phyloP scores from a whole-genome alignment of 805 yeast species.

The Lipomyces lipofer region DNA sequence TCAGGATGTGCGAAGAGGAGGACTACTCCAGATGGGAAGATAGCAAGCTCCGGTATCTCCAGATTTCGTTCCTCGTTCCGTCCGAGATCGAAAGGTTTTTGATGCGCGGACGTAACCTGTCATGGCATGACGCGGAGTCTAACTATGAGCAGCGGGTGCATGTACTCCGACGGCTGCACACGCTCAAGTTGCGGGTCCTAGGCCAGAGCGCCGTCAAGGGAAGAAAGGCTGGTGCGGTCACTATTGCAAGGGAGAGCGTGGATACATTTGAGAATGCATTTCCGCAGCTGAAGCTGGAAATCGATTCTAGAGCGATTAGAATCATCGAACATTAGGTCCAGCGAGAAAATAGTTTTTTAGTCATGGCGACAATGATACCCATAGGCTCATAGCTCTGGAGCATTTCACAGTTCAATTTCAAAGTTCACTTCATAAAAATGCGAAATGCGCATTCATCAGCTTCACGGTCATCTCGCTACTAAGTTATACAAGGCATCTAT shows the following conservation, averaged over 20 bases:
- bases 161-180: not conserved
- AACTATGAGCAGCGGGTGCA: not conserved
- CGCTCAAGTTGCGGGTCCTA: not conserved
- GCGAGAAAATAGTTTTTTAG: no score
- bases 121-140: not conserved
- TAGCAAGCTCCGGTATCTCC: not conserved
- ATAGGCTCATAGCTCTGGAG: no score
- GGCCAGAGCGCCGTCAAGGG: not conserved
- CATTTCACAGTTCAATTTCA: no score
- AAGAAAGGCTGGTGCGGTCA: not conserved
- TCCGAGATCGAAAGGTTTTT: not conserved
- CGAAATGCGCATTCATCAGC: no score
- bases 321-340: no score
- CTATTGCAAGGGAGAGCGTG: not conserved
- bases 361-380: no score
- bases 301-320: no score
- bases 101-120: not conserved
- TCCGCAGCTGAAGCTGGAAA: no score
- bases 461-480: no score
- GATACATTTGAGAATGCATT: not conserved
- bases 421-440: no score
- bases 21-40: not conserved
- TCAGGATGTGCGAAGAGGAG: no score
- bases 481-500: no score
- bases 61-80: not conserved